Base-by-base conservation (phyloP, 108 stramenopile genomes). In the Cyclotella cryptica region DNA sequence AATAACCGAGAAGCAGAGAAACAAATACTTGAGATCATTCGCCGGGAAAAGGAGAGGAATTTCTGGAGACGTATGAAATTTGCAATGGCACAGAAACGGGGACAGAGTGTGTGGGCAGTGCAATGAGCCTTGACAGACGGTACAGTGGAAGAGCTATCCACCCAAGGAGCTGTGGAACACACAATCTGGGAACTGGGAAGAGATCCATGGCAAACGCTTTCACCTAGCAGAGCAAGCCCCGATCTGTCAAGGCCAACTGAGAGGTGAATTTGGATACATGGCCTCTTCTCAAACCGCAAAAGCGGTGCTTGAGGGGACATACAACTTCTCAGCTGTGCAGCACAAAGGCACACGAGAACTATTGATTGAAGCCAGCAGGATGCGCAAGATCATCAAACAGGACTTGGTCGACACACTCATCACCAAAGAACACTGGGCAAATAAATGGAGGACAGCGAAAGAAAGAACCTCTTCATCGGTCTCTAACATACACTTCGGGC, bases 1-100 rank as follows among this genome's bases (percentile, higher is more conserved):
- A 21, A 54, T 11, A 27, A 71, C 29, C 35, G 64, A 30, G 70
- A 11, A 0, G 69, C 70, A 7, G 69, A 59, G 27, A 18, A 15
- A 9, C 52, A 47, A 41, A 78, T 78, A 0, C 70, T 71, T 8
- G 77, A 51, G 0, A 78, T 78, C 29, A 73, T 80, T 44, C 12
- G 42, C 18, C 24, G 72, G 18, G 79, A 80, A 41, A 30, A 51
- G 29, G 59, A 80, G 14, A 11, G 72, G n/a, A 14, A 47, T 0
- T 68, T 67, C 46, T 80, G 71, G 71, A 35, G 66, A 42, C 18
- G 57, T 4, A 8, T 80, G 11, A 73, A 51, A 18, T 73, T 52
- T 29, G 28, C 55, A 9, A 57, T 61, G 14, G 54, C 52, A 0
- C 67, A 67, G 55, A 12, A 59, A 1, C 47, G 1, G 26, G 59